Conservation (phyloP, 306 rosid genomes). For the Corylus avellana region DNA sequence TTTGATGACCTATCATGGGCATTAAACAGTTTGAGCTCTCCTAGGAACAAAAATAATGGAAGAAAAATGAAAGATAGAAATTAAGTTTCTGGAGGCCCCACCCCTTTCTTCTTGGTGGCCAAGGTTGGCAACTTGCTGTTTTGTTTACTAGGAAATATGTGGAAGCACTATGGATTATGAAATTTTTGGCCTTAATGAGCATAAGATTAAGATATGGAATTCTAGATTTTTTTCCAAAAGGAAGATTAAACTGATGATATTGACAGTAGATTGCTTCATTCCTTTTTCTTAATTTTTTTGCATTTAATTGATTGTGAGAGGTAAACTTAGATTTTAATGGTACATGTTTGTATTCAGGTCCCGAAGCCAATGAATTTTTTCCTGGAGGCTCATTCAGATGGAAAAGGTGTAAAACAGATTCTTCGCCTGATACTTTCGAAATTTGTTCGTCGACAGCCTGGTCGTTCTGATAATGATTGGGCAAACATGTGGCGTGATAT, state of each 20-base stretch:
- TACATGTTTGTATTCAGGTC: constrained; percentile 54
- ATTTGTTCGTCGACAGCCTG: constrained; percentile 86
- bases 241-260: background rate
- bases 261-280: background rate
- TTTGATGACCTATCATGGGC: background rate
- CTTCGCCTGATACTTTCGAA: constrained; percentile 95
- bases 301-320: background rate
- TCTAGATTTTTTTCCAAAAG: constrained; percentile 9
- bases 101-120: background rate
- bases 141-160: background rate
- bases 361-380: constrained; percentile 91
- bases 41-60: background rate
- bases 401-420: constrained; percentile 89
- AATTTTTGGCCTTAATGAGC: background rate
- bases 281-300: background rate
- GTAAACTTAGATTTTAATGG: constrained; percentile 6
- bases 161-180: constrained; percentile 3
- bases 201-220: background rate
- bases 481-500: constrained; percentile 98
- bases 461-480: constrained; percentile 94
- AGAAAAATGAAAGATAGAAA: background rate
- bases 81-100: background rate
- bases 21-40: background rate
- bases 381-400: constrained; percentile 70
- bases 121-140: background rate